These are phyloP conservation scores for Pythium rhizo-oryzae DNA, from an alignment of 352 stramenopile species.

Conservation along the genomic window DNA sequence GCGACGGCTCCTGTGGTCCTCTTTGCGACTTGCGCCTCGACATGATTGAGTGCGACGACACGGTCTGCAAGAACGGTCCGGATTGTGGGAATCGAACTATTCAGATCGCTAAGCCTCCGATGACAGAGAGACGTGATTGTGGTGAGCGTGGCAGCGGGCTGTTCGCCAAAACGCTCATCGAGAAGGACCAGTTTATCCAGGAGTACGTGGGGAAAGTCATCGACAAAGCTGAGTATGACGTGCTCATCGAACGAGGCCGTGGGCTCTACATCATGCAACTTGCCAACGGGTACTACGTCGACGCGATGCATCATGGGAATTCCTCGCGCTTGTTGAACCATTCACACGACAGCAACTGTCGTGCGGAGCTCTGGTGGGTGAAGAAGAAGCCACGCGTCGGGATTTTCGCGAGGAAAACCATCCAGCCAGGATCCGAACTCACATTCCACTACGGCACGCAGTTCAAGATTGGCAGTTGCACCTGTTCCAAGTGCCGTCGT, in stretches of 20 bases:
- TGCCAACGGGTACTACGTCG: neutral
- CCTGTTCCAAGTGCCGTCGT: neutral
- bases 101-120: neutral
- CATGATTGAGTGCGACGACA: neutral
- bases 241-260: neutral
- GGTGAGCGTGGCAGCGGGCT: neutral
- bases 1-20: neutral
- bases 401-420: neutral
- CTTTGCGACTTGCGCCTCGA: neutral
- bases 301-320: conserved; percentile 5
- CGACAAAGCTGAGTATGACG: neutral
- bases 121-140: neutral
- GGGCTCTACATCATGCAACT: neutral
- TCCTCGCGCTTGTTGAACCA: neutral
- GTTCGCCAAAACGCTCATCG: neutral
- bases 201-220: neutral
- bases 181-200: neutral
- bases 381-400: neutral
- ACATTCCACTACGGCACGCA: neutral
- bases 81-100: neutral
- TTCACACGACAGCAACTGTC: neutral
- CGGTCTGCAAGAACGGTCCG: neutral
- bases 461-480: neutral
- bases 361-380: neutral
- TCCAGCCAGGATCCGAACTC: neutral